Conservation (phyloP, 257 asterid genomes). For the Mentha longifolia region DNA sequence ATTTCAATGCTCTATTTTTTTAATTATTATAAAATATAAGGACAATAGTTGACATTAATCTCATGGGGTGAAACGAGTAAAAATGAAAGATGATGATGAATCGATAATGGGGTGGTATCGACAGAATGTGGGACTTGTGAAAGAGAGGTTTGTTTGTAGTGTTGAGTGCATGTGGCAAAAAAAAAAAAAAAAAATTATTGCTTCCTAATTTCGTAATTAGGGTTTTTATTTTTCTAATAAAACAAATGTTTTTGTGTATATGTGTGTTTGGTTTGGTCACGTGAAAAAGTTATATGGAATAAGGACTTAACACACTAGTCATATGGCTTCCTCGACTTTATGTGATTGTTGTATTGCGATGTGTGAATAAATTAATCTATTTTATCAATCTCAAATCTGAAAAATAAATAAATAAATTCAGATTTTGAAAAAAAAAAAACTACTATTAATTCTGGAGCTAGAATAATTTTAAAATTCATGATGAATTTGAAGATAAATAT, state of each 20-base stretch:
- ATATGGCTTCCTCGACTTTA: neutral
- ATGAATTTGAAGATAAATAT: too few relatives aligned
- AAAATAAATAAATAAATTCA: too few relatives aligned
- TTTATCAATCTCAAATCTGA: too few relatives aligned
- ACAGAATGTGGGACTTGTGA: constrained; percentile 35
- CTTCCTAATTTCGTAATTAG: constrained; percentile 18
- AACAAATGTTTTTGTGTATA: neutral
- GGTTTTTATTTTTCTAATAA: neutral
- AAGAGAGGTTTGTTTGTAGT: constrained; percentile 46
- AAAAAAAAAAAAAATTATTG: neutral
- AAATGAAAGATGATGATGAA: constrained; percentile 3
- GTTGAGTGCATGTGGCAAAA: constrained; percentile 41
- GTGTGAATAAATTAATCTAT: neutral
- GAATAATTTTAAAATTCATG: too few relatives aligned
- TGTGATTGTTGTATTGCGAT: constrained; percentile 5
- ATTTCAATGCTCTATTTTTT: neutral
- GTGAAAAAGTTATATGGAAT: constrained; percentile 1
- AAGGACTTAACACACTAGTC: constrained; percentile 14
- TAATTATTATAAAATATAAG: neutral
- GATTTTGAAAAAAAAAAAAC: too few relatives aligned
- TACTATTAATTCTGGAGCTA: too few relatives aligned
- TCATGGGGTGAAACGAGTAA: neutral
- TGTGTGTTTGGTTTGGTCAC: constrained; percentile 25
- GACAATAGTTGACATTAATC: neutral
- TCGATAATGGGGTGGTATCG: constrained; percentile 22